phyloP scores from a whole-genome alignment of 2,329 filamentous ascomycete genomes.

The Monilinia aucupariae region DNA sequence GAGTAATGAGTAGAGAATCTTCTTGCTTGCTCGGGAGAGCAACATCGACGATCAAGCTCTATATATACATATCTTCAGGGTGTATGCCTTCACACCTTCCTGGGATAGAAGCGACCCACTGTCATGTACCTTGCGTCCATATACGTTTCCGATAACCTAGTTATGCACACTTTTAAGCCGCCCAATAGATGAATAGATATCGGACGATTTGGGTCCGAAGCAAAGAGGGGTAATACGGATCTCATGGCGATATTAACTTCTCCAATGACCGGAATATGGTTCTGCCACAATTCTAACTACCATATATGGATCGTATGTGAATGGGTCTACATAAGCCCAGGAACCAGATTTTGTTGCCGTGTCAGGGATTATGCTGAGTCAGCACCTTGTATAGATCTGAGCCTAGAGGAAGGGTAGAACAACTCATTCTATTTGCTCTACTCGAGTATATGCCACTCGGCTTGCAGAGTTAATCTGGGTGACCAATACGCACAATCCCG shows the following conservation, averaged over 20 bases:
- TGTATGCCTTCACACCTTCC: neutral
- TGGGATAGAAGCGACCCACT: conserved; percentile 2
- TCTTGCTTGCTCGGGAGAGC: neutral
- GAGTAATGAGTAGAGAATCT: neutral
- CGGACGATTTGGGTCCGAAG: conserved; percentile 10
- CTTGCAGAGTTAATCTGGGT: too few relatives aligned
- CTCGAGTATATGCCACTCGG: too few relatives aligned
- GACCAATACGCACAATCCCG: too few relatives aligned
- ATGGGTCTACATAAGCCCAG: neutral
- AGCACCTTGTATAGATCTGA: too few relatives aligned
- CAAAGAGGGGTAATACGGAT: conserved; percentile 3
- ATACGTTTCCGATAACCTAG: neutral
- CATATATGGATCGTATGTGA: neutral
- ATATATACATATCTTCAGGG: neutral
- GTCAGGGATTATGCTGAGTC: too few relatives aligned
- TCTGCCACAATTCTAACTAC: neutral
- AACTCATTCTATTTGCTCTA: too few relatives aligned
- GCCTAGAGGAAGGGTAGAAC: too few relatives aligned
- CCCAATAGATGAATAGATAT: conserved; percentile 6
- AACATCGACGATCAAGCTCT: neutral
- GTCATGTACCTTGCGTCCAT: neutral
- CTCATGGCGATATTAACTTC: neutral
- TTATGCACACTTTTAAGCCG: neutral
- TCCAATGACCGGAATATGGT: neutral
- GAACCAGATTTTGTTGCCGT: neutral